phyloP scores from a whole-genome alignment of 2,329 filamentous ascomycete genomes.

The Claviceps paspali region DNA sequence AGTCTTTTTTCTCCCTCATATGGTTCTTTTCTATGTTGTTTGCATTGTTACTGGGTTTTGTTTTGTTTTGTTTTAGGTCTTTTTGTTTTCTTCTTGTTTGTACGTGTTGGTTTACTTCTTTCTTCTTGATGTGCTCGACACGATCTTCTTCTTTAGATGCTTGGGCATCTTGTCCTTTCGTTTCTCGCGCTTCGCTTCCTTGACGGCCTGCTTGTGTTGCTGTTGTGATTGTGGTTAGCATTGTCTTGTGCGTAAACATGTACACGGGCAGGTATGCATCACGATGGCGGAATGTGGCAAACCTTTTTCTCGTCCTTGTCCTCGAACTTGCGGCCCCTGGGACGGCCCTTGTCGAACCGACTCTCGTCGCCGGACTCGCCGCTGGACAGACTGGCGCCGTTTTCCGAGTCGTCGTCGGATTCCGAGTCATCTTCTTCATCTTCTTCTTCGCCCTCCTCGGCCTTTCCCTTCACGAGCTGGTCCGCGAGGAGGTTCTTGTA shows the following conservation, averaged over 20 bases:
- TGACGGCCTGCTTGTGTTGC: constrained; percentile 74
- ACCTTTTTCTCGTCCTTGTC: constrained; percentile 83
- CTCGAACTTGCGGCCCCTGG: constrained; percentile 71
- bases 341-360: constrained; percentile 48
- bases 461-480: constrained; percentile 32
- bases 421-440: constrained; percentile 21
- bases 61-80: constrained; percentile 1
- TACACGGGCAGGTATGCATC: too few species aligned
- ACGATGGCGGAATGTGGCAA: too few species aligned
- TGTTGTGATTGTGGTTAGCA: constrained; percentile 15
- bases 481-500: constrained; percentile 75
- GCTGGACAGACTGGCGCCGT: constrained; percentile 31
- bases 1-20: too few species aligned
- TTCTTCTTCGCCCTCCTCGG: constrained; percentile 22
- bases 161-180: constrained; percentile 94
- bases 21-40: neutral
- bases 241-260: too few species aligned
- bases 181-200: constrained; percentile 90
- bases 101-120: constrained; percentile 35
- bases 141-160: constrained; percentile 79
- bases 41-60: neutral
- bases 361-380: constrained; percentile 33
- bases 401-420: constrained; percentile 29
- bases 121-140: constrained; percentile 45
- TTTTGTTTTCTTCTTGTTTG: constrained; percentile 5